phyloP scores from a whole-genome alignment of 345 rosid genomes.

The Rhodomyrtus tomentosa region DNA sequence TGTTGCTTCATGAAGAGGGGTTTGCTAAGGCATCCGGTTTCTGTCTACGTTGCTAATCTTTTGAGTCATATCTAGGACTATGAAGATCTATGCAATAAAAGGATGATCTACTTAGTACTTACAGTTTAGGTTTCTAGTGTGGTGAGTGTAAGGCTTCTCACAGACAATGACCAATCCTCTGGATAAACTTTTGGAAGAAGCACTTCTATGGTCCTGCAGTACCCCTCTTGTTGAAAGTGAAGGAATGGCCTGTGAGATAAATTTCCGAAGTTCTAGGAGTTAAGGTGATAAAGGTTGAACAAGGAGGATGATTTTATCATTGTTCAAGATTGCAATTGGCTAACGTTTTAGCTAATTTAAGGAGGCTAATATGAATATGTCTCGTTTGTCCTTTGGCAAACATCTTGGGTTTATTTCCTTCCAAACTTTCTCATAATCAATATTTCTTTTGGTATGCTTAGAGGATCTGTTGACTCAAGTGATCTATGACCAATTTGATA shows the following conservation, averaged over 20 bases:
- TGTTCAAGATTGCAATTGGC: background rate
- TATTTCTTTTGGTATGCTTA: background rate
- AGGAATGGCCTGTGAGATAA: background rate
- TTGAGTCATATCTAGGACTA: background rate
- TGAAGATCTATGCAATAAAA: background rate
- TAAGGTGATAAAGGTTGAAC: background rate
- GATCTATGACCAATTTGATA: background rate
- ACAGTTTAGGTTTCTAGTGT: background rate
- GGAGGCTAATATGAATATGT: background rate
- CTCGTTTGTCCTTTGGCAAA: background rate
- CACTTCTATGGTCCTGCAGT: background rate
- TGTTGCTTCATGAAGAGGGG: background rate
- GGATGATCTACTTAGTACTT: background rate
- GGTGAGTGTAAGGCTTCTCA: background rate
- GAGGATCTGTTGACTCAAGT: background rate
- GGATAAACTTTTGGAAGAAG: background rate
- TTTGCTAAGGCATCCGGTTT: background rate
- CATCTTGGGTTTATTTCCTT: background rate
- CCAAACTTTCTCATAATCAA: background rate
- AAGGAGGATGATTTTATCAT: background rate
- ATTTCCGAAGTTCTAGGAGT: background rate
- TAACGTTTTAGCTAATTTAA: background rate
- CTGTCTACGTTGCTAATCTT: background rate
- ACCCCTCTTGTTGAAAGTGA: background rate
- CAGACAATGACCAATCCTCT: background rate